Percentiles rank a stretch among this genome's conserved stretches.
phyloP scores from a whole-genome alignment of 306 rosid genomes.

The Rosa rugosa region DNA sequence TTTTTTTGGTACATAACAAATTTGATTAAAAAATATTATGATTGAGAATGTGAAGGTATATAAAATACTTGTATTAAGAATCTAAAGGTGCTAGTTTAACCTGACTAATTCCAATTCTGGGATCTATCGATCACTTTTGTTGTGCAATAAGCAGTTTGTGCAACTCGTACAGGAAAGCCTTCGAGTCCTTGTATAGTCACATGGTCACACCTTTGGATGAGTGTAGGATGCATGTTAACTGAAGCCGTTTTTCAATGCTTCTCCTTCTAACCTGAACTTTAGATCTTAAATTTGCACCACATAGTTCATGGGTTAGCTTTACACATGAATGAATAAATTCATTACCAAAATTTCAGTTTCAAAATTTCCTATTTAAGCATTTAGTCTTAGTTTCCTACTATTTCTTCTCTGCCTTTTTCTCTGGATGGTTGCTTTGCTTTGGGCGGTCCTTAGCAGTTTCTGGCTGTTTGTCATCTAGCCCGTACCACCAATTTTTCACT shows the following conservation, averaged over 20 bases:
- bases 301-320: not conserved
- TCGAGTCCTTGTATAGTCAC: not conserved
- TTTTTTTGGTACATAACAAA: not conserved
- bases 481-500: not conserved
- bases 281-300: not conserved
- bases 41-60: too few species aligned
- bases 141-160: not conserved
- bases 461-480: too few species aligned
- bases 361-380: not conserved
- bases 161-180: not conserved
- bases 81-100: not conserved
- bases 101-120: not conserved
- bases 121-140: too few species aligned
- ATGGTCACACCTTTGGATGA: not conserved
- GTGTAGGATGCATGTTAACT: not conserved
- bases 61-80: not conserved
- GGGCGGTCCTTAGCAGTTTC: too few species aligned
- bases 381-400: not conserved
- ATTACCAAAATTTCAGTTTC: not conserved
- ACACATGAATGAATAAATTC: not conserved
- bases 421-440: not conserved
- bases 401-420: not conserved
- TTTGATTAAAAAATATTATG: not conserved
- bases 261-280: not conserved
- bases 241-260: not conserved